Conservation (phyloP, 2,329 filamentous ascomycete species). For the Epichloe hybrida region DNA sequence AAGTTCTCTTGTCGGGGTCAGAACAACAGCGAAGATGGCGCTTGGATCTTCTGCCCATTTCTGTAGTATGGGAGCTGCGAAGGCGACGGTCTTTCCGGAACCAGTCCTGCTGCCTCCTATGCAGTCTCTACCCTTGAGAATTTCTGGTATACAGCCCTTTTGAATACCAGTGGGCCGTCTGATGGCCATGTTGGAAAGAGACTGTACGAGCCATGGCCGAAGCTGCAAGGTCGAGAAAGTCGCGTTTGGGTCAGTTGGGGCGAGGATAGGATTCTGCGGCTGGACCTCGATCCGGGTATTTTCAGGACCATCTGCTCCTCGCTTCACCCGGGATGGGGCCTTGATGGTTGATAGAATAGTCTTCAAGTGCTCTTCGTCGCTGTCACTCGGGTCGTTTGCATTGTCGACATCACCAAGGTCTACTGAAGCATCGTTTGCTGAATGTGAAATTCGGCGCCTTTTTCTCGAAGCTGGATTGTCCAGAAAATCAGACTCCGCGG, state of each 20-base stretch:
- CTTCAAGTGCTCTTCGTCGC: constrained; percentile 19
- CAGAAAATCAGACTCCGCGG: constrained; percentile 35
- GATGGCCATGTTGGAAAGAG: constrained; percentile 66
- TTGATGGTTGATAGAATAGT: constrained; percentile 28
- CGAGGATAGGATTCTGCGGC: constrained; percentile 27
- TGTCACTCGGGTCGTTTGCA: constrained; percentile 21
- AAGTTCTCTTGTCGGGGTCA: constrained; percentile 85
- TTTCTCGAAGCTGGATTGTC: constrained; percentile 32
- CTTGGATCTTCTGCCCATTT: constrained; percentile 86
- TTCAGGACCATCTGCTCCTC: constrained; percentile 16
- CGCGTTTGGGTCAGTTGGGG: constrained; percentile 42
- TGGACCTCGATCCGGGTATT: constrained; percentile 8
- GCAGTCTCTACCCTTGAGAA: constrained; percentile 80
- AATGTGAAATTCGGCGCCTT: constrained; percentile 26
- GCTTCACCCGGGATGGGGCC: constrained; percentile 40
- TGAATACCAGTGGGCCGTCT: constrained; percentile 85
- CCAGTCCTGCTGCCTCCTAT: constrained; percentile 91
- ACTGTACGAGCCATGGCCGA: constrained; percentile 76
- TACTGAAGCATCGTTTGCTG: constrained; percentile 13
- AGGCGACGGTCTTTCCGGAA: constrained; percentile 94
- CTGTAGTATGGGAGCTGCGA: constrained; percentile 87
- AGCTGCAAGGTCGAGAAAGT: constrained; percentile 63
- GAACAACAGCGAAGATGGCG: constrained; percentile 76
- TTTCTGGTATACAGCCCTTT: constrained; percentile 82
- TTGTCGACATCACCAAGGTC: constrained; percentile 10